Conservation (phyloP, 2,329 filamentous ascomycete species). For the Tolypocladium amazonense region DNA sequence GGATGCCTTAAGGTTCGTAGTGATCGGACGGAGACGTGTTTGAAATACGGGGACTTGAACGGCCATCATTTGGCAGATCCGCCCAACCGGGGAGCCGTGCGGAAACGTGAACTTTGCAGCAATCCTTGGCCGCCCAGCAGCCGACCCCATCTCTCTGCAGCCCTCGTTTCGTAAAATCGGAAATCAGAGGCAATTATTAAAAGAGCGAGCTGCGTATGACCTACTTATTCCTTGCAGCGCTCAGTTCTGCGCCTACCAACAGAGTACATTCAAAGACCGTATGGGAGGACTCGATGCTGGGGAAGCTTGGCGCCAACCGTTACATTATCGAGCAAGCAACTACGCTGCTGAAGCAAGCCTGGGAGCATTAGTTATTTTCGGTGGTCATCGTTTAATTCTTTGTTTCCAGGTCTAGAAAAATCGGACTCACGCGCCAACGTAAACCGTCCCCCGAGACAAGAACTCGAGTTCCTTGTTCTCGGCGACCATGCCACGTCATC, state of each 20-base stretch:
- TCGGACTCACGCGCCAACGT: no score
- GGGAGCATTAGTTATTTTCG: no score
- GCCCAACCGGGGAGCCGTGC: not conserved
- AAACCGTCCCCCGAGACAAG: no score
- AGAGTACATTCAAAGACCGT: not conserved
- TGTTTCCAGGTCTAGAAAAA: no score
- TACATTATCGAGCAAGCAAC: not conserved
- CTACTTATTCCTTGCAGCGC: not conserved
- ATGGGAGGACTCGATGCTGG: not conserved
- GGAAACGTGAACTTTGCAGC: not conserved
- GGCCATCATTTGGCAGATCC: not conserved
- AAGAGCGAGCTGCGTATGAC: not conserved
- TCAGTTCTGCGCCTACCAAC: not conserved
- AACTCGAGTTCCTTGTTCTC: no score
- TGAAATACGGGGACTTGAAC: not conserved
- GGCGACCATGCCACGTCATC: no score
- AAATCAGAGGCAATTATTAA: not conserved
- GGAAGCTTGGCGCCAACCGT: not conserved
- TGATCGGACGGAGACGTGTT: not conserved
- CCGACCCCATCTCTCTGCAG: not conserved
- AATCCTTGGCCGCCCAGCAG: not conserved
- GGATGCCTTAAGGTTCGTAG: no score
- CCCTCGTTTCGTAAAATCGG: not conserved
- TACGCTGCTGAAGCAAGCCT: no score
- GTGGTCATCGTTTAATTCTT: no score